A percentile compares a stretch with the other conserved stretches of the same genome.
These are phyloP conservation scores for Coemansia sp. DNA, from an alignment of 192 early-diverging fungal species.

Conservation along the genomic window DNA sequence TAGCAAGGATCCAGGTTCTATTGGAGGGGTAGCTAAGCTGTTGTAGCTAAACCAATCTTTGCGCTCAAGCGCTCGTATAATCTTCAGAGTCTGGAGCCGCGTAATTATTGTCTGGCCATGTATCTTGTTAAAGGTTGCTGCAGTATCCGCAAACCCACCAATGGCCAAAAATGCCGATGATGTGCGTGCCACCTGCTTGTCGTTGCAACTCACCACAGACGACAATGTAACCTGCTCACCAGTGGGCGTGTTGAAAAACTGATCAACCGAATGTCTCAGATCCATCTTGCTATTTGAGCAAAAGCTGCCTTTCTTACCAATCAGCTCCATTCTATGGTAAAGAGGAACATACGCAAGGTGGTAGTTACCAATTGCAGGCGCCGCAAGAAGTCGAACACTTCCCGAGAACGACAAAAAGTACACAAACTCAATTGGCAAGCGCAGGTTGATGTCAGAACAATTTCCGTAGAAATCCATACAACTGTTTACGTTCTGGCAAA, in stretches of 20 bases:
- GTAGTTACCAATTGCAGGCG: constrained; percentile 83
- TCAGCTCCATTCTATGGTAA: constrained; percentile 75
- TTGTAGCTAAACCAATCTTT: constrained; percentile 78
- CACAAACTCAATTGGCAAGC: constrained; percentile 88
- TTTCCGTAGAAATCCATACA: constrained; percentile 57
- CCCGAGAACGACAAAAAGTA: constrained; percentile 77
- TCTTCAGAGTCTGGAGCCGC: constrained; percentile 62
- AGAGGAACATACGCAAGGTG: constrained; percentile 84
- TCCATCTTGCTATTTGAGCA: constrained; percentile 71
- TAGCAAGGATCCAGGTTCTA: constrained; percentile 59
- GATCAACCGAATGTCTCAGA: constrained; percentile 68
- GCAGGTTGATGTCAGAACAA: constrained; percentile 53
- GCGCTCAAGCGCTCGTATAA: constrained; percentile 74
- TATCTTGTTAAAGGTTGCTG: constrained; percentile 71
- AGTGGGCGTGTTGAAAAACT: constrained; percentile 73
- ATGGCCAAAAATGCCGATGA: constrained; percentile 78
- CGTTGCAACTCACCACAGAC: constrained; percentile 57
- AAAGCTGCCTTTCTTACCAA: constrained; percentile 62
- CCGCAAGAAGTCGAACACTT: constrained; percentile 76
- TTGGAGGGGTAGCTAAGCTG: constrained; percentile 8
- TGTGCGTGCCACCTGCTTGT: constrained; percentile 67
- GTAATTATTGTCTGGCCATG: constrained; percentile 71
- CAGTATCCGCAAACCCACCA: constrained; percentile 69
- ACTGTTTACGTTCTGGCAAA: constrained; percentile 74
- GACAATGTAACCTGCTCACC: constrained; percentile 70